Evolutionary conservation across 352 stramenopile species (phyloP), one percentile per base, ranked within the genome.

Genomic region (Pythium phragmiticola): DNA sequence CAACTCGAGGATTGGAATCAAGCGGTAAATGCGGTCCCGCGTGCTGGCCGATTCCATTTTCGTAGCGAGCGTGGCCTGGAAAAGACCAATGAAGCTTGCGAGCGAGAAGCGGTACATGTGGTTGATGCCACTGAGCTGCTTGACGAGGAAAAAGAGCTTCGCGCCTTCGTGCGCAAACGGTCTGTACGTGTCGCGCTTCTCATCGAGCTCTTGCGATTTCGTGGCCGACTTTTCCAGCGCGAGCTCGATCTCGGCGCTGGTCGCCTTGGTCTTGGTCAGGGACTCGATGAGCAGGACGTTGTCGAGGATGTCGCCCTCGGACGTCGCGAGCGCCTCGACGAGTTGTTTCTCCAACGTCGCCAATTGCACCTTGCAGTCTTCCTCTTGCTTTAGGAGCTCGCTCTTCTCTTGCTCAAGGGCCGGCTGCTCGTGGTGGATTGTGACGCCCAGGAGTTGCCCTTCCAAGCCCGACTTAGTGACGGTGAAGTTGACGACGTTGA

Each of bases 51-150:
- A 84, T 58, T 89, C 81, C 77, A 97, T 94, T 56, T 92, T 92
- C n/a, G 73, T 86, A 5, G 63, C 76, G 9, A 98, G 68, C 14
- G 88, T 92, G 21, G 73, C 76, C 34, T 87, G 76, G 73, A 98
- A 98, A 3, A 98, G 68, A 13, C 62, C 65, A 7, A 98, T 65
- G 59, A 98, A 98, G 17, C 77, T 90, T 12, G 76, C 83, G 3
- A 98, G 77, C 23, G 91, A 98, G 68, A 98, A 98, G 7, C 96
- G 92, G 62, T 98, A 98, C 94, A 98, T 98, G 73, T 96, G 91
- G 74, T 98, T 98, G 7, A 97, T 76, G 16, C 77, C 77, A 43
- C 88, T 85, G 23, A 98, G 76, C 46, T 93, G 77, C 49, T 95
- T 94, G 47, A 98, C 81, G 21, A 97, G 73, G 82, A 99, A 98